Percentiles rank a stretch among this genome's conserved stretches.
Conservation (phyloP, 208 protist genomes). For the Entamoeba dispar region DNA sequence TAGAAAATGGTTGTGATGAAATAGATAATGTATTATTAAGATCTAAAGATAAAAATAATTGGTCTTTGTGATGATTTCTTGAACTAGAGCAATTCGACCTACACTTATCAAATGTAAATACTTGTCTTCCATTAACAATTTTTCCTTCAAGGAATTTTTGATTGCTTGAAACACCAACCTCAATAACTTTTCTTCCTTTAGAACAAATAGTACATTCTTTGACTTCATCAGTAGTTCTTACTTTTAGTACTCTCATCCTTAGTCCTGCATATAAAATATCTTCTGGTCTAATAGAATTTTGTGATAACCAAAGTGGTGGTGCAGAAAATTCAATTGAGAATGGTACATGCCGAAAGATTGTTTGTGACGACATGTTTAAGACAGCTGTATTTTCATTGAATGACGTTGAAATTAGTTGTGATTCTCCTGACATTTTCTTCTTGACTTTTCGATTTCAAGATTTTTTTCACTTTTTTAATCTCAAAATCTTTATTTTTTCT, state of each 20-base stretch:
- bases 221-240: background rate
- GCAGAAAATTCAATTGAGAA: background rate
- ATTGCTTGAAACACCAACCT: background rate
- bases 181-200: background rate
- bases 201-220: background rate
- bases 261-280: background rate
- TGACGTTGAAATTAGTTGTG: too few relatives aligned
- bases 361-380: background rate
- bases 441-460: too few relatives aligned
- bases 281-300: background rate
- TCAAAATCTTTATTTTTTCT: too few relatives aligned
- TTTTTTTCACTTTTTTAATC: too few relatives aligned
- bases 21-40: background rate
- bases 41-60: background rate
- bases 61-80: background rate
- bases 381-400: background rate
- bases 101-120: background rate
- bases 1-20: background rate
- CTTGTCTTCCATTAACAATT: background rate
- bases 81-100: background rate
- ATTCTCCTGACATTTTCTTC: too few relatives aligned
- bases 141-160: background rate
- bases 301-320: background rate
- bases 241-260: background rate
- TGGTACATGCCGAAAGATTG: background rate